Evolutionary conservation across 257 asterid genomes (phyloP), one percentile per base, ranked within the genome.

Genomic region (Gentiana macrophylla): DNA sequence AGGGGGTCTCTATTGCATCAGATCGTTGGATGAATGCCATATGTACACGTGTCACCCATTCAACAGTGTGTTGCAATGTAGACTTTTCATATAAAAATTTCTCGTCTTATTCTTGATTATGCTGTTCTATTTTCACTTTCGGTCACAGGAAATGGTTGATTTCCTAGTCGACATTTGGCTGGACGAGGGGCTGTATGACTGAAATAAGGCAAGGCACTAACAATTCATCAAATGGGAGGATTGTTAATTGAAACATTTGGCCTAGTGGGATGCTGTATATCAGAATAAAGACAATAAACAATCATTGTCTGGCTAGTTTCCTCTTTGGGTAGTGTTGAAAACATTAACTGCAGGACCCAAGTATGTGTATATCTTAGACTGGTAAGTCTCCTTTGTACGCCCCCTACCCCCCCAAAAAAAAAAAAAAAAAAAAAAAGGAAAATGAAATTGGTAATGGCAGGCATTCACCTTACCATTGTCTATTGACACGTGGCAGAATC

Each of bases 71-170:
- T 24, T 24, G 24, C 24, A 24, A 24, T 24, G 24, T 24, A 24
- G 24, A 24, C 24, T 24, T 24, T 24, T 24, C 24, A 24, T 24
- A 24, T 24, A 24, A 24, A 24, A 24, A 24, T 24, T 24, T 24
- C 24, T 24, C 24, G 24, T 24, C 24, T 24, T 24, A 24, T 24
- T 24, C 24, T 24, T 24, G 24, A 24, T 24, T 8, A 12, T 15
- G 47, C 48, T 8, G 3, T 2, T 32, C 9, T 24, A 4, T 0
- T 33, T 7, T 2, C 33, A 9, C n/a, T 8, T 9, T 7, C 46
- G 46, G n/a, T 41, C 67, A 61, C 91, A 86, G 98, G 98, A 90
- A 62, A 90, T 90, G 96, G 97, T 86, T 24, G 98, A 90, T 71
- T 90, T 90, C 64, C 70, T 90, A 70, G 98, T 84, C 0, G 98